Conservation (phyloP, 2,329 filamentous ascomycete genomes). For the Grosmannia penicillata region DNA sequence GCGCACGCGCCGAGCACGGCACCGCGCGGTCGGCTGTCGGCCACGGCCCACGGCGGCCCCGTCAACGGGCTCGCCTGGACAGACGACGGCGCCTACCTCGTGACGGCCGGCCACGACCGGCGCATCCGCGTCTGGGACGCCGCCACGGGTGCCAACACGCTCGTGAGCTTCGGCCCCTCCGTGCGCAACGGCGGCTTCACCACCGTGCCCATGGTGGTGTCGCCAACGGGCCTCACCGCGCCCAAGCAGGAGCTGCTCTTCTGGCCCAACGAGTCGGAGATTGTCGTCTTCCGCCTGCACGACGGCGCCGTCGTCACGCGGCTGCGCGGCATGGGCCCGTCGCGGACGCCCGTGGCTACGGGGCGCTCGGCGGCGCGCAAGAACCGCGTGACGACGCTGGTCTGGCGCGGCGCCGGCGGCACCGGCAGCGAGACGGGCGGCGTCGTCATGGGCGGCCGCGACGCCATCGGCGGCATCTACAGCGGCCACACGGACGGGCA, state of each 20-base stretch:
- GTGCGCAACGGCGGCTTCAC: conserved; percentile 59
- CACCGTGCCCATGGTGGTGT: conserved; percentile 44
- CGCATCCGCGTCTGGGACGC: conserved; percentile 81
- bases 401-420: conserved; percentile 54
- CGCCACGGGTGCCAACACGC: conserved; percentile 65
- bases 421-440: conserved; percentile 36
- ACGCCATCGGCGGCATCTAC: conserved; percentile 46
- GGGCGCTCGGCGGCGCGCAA: conserved; percentile 29
- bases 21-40: conserved; percentile 28
- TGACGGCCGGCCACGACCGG: conserved; percentile 72
- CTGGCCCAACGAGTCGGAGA: conserved; percentile 69
- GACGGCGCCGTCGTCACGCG: conserved; percentile 60
- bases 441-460: conserved; percentile 43
- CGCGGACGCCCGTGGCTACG: conserved; percentile 9
- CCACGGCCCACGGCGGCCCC: conserved; percentile 61
- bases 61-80: conserved; percentile 83
- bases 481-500: conserved; percentile 74
- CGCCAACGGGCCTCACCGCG: conserved; percentile 43
- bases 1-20: neutral
- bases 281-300: conserved; percentile 66
- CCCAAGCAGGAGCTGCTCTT: conserved; percentile 53
- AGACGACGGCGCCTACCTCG: conserved; percentile 58
- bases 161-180: conserved; percentile 74
- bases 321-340: conserved; percentile 48
- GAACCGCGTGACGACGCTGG: conserved; percentile 59